These are phyloP conservation scores for Nyctanthes arbortristis DNA, from an alignment of 257 asterid genomes.

Conservation along the genomic window DNA sequence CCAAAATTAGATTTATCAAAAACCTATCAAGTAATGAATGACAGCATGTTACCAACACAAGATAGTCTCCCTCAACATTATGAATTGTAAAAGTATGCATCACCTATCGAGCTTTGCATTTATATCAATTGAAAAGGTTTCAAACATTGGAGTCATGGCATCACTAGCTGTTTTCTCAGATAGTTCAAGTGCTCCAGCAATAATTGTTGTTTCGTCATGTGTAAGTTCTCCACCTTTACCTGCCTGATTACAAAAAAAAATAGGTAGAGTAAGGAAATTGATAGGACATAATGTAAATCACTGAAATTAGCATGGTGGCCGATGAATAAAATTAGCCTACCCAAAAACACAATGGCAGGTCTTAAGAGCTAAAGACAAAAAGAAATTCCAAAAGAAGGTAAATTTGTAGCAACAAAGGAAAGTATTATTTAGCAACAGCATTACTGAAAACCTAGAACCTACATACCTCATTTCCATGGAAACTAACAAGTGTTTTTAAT, in stretches of 20 bases:
- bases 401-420: neutral
- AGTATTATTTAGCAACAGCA: neutral
- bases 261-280: neutral
- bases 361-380: too few relatives aligned
- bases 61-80: constrained; percentile 3
- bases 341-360: neutral
- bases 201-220: constrained; percentile 97
- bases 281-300: neutral
- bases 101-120: constrained; percentile 89
- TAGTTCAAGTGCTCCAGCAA: constrained; percentile 96
- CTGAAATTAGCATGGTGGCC: neutral
- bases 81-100: neutral
- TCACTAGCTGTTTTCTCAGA: constrained; percentile 84
- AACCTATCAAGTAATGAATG: constrained; percentile 39
- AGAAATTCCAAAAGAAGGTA: too few relatives aligned
- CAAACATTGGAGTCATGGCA: constrained; percentile 92
- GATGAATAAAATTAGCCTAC: neutral
- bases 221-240: constrained; percentile 99
- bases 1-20: constrained; percentile 67
- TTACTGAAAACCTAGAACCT: neutral
- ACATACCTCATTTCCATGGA: constrained; percentile 84
- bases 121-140: constrained; percentile 75
- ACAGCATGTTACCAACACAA: constrained; percentile 19
- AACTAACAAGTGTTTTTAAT: constrained; percentile 76
- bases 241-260: constrained; percentile 58